A percentile compares a stretch with the other conserved stretches of the same genome.
Conservation (phyloP, 2,329 filamentous ascomycete genomes). For the Onygenales sp. region DNA sequence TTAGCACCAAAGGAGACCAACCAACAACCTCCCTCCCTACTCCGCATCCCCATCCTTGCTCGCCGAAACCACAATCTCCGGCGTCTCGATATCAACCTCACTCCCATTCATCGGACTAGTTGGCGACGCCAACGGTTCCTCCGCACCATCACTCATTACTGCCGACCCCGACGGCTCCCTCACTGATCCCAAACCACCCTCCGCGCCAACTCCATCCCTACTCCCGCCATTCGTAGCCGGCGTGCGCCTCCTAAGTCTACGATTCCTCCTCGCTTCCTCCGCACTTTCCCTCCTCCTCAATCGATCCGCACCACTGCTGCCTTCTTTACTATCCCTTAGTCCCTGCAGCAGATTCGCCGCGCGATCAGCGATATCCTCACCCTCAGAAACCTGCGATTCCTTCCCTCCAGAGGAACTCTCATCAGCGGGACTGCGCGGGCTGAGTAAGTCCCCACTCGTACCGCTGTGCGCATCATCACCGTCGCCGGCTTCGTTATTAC, state of each 20-base stretch:
- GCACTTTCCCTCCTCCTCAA: slow-evolving; percentile 64
- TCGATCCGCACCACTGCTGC: slow-evolving; percentile 45
- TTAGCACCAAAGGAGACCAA: background rate
- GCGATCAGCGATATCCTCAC: slow-evolving; percentile 72
- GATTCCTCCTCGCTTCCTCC: slow-evolving; percentile 63
- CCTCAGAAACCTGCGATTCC: slow-evolving; percentile 35
- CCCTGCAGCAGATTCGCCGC: slow-evolving; percentile 77
- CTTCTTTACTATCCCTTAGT: slow-evolving; percentile 51
- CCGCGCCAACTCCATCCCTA: slow-evolving; percentile 27
- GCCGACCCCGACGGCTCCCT: slow-evolving; percentile 23
- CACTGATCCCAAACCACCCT: slow-evolving; percentile 18
- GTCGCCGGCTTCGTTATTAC: slow-evolving; percentile 28
- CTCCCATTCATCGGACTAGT: slow-evolving; percentile 14
- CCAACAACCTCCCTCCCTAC: background rate
- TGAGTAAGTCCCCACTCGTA: slow-evolving; percentile 36
- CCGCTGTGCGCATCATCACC: slow-evolving; percentile 24
- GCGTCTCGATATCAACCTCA: slow-evolving; percentile 17
- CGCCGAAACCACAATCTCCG: slow-evolving; percentile 28
- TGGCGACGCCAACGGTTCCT: slow-evolving; percentile 12
- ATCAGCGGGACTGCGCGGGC: slow-evolving; percentile 35
- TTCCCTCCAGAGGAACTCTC: slow-evolving; percentile 25
- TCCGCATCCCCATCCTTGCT: slow-evolving; percentile 15
- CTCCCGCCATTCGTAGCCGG: slow-evolving; percentile 32
- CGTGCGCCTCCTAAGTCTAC: slow-evolving; percentile 57
- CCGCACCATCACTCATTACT: slow-evolving; percentile 11